Evolutionary conservation across 2,329 filamentous ascomycete genomes (phyloP), one percentile per base, ranked within the genome.

Genomic region (Cercospora zeina): DNA sequence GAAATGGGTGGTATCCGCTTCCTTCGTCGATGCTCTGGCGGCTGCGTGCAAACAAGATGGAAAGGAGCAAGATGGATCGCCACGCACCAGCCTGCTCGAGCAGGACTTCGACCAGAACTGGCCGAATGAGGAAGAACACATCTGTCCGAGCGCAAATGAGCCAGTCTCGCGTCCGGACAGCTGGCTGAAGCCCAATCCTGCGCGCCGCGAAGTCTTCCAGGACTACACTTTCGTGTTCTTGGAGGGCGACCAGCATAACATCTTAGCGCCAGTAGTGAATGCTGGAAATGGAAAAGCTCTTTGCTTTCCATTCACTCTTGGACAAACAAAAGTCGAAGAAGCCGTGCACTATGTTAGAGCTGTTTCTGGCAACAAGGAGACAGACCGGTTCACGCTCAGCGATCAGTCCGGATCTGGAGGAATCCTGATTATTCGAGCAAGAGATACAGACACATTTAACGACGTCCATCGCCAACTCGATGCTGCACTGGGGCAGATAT

Each of bases 161-260:
- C 89, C 89, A 0, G 84, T 87, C 2, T 81, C 87, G 36, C 84
- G 89, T 53, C 65, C 69, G 4, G 66, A 70, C 33, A 83, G 85
- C n/a, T 83, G 86, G 11, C 93, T 96, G 72, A 80, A 82, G 7
- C 93, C 95, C 0, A 85, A 93, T 65, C 67, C 80, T 0, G 76
- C 78, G 14, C 84, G 95, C 19, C 78, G 80, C 7, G 85, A 87
- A 30, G 81, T 99, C 0, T 97, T 99, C 68, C 85, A 90, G 10
- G 90, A 90, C 2, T 95, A 93, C 71, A 93, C 88, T 0, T 97
- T 97, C 71, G 81, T 99, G 3, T 96, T 97, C 70, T 88, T 93
- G 67, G 87, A 93, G 58, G 76, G 83, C 58, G 80, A 80, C 2
- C 93, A 97, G 74, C 91, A 87, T 73, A 85, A 90, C 7, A 91